Base-by-base conservation (phyloP, 1,284 basidiomycete genomes). In the Dichomitus squalens region DNA sequence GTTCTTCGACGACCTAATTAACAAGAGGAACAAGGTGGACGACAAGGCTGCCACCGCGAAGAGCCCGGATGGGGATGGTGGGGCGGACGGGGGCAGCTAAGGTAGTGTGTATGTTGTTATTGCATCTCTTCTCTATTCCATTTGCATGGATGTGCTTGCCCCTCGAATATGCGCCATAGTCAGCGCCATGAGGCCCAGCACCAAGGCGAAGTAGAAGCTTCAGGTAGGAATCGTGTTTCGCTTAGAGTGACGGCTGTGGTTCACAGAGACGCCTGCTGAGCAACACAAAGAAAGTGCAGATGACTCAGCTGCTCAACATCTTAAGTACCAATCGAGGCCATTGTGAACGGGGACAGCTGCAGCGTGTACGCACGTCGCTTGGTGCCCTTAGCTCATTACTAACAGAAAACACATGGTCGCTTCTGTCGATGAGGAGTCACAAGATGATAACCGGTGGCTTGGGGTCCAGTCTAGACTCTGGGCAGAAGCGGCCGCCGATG, bases 1-100 rank as follows among this genome's bases (percentile, higher is more conserved):
- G 70, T 94, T 94, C 78, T 94, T 94, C 84, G 84, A 92, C 74
- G 90, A 86, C 59, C 70, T 94, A 65, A 73, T 94, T 62, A 87
- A 80, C 64, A 83, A 83, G 49, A 87, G 86, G 70, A 87, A 87
- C 60, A 78, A 85, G n/a, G 69, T 52, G 18, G 60, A 71, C 65
- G 41, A 57, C 58, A 33, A 61, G 63, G 58, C 66, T 27, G 66
- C 66, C 0, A 56, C 68, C 2, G 63, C 65, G 5, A 69, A 61
- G 44, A 59, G 67, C 23, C 70, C 69, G n/a, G 73, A 70, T 1
- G 72, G 61, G 12, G 66, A 71, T 20, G 70, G 68, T 39, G 72
- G 72, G 9, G 61, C 68, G 25, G 76, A 76, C 27, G 76, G 75
- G 20, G 65, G 71, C n/a, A 74, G 69, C 50, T 76, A 53, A 58